phyloP scores from a whole-genome alignment of 441 rosid species.

The Geranium incanum region DNA sequence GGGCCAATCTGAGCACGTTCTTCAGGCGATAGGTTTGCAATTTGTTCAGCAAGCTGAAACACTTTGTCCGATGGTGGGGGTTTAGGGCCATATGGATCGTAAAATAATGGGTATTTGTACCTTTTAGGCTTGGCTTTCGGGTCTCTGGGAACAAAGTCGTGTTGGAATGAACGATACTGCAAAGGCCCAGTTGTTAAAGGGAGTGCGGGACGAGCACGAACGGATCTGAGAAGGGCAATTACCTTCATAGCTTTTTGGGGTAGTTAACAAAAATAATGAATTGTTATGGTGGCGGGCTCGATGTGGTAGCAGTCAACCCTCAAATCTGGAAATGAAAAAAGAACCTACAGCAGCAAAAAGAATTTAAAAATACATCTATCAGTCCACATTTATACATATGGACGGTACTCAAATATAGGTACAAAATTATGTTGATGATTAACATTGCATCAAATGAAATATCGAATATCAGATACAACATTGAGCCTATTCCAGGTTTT shows the following conservation, averaged over 20 bases:
- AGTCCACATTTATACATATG: too few relatives aligned
- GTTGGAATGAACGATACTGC: conserved; percentile 54
- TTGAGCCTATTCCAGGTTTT: too few relatives aligned
- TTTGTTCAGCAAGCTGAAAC: conserved; percentile 57
- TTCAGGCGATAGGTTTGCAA: conserved; percentile 47
- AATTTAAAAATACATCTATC: too few relatives aligned
- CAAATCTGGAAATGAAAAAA: too few relatives aligned
- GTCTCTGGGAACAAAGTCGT: conserved; percentile 50
- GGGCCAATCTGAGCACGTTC: conserved; percentile 35
- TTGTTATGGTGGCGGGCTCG: background rate
- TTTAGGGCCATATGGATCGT: conserved; percentile 64
- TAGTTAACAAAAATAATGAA: conserved; percentile 1
- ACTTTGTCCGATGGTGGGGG: conserved; percentile 51
- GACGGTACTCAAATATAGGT: too few relatives aligned
- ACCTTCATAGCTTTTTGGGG: conserved; percentile 36
- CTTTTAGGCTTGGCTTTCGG: conserved; percentile 43
- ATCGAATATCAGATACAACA: too few relatives aligned
- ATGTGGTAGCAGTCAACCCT: background rate
- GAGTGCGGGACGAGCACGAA: conserved; percentile 22
- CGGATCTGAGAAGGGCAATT: conserved; percentile 28
- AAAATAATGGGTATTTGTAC: conserved; percentile 50
- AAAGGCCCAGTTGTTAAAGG: conserved; percentile 26
- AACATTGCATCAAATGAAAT: background rate
- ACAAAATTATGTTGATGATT: too few relatives aligned
- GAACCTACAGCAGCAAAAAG: too few relatives aligned